Conservation (phyloP, 805 yeast genomes). For the Candida nemodendra region DNA sequence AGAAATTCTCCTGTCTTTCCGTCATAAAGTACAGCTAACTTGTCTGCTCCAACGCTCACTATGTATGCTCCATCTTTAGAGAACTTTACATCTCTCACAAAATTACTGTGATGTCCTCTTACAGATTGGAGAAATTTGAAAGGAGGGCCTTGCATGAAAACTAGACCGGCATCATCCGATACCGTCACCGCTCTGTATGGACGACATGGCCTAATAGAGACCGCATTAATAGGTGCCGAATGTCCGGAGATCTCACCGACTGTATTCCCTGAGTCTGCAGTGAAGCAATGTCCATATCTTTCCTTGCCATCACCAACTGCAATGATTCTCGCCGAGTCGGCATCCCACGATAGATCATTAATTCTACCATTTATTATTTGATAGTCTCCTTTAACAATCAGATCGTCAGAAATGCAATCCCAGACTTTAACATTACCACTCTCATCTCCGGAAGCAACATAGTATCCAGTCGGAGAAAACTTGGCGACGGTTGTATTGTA, state of each 20-base stretch:
- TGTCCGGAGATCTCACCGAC: constrained; percentile 96
- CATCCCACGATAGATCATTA: constrained; percentile 88
- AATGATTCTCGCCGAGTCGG: constrained; percentile 78
- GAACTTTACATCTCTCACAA: constrained; percentile 76
- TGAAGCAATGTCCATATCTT: constrained; percentile 86
- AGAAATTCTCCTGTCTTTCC: constrained; percentile 82
- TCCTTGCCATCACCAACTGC: constrained; percentile 96
- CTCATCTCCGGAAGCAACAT: constrained; percentile 89
- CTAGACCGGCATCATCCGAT: constrained; percentile 82
- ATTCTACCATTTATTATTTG: constrained; percentile 74
- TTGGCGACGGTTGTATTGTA: constrained; percentile 76
- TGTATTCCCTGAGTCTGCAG: constrained; percentile 95
- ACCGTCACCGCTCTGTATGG: constrained; percentile 95
- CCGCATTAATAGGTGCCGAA: constrained; percentile 77
- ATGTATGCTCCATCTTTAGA: constrained; percentile 77
- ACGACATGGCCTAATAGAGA: constrained; percentile 77
- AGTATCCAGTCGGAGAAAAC: constrained; percentile 87
- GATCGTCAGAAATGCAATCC: constrained; percentile 62
- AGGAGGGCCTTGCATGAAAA: constrained; percentile 90
- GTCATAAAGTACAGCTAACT: constrained; percentile 73
- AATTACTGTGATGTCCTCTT: constrained; percentile 73
- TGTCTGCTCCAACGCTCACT: constrained; percentile 83
- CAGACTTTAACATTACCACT: constrained; percentile 88
- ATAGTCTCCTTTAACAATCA: constrained; percentile 73
- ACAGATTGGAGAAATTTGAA: constrained; percentile 77